Percentiles rank a stretch among this genome's conserved stretches.
Evolutionary conservation across 2,329 filamentous ascomycete species (phyloP).

Genomic region (Trematosphaeria pertusa): DNA sequence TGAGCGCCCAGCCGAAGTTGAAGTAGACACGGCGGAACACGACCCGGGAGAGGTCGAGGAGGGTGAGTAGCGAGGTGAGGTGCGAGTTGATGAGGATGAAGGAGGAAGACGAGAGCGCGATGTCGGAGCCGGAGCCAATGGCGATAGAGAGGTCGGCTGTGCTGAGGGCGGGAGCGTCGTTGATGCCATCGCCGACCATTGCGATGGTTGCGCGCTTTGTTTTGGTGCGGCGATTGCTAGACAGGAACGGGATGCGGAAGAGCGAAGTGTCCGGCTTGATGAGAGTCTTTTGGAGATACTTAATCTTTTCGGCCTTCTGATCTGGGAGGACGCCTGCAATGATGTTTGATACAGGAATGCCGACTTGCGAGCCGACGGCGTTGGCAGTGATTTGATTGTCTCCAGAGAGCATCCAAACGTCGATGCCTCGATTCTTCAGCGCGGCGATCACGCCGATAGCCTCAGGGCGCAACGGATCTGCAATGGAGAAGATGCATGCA

Average conservation of each 20-base stretch:
- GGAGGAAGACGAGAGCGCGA: slow-evolving; percentile 80
- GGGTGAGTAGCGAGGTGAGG: slow-evolving; percentile 72
- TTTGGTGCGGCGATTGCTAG: slow-evolving; percentile 1
- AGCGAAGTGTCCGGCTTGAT: slow-evolving; percentile 28
- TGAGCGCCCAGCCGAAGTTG: slow-evolving; percentile 85
- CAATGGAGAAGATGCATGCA: slow-evolving; percentile 73
- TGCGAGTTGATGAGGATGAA: slow-evolving; percentile 80
- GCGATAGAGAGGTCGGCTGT: slow-evolving; percentile 85
- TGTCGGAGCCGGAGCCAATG: slow-evolving; percentile 80
- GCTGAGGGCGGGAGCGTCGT: slow-evolving; percentile 81
- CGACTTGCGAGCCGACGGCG: slow-evolving; percentile 77
- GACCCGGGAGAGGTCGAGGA: slow-evolving; percentile 72
- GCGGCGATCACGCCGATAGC: slow-evolving; percentile 68
- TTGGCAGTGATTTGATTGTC: slow-evolving; percentile 86
- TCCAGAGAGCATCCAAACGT: slow-evolving; percentile 91
- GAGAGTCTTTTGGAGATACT: slow-evolving; percentile 51
- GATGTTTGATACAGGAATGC: slow-evolving; percentile 76
- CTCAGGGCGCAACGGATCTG: slow-evolving; percentile 81
- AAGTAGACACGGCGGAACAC: slow-evolving; percentile 81
- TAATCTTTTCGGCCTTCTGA: slow-evolving; percentile 78
- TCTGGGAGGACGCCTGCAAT: slow-evolving; percentile 87
- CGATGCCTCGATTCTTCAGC: slow-evolving; percentile 69
- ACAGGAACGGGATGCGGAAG: slow-evolving; percentile 26
- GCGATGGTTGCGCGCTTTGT: slow-evolving; percentile 66
- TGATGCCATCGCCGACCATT: slow-evolving; percentile 88